Base-by-base conservation (phyloP, 768 basidiomycete genomes). In the Termitomyces sp. region DNA sequence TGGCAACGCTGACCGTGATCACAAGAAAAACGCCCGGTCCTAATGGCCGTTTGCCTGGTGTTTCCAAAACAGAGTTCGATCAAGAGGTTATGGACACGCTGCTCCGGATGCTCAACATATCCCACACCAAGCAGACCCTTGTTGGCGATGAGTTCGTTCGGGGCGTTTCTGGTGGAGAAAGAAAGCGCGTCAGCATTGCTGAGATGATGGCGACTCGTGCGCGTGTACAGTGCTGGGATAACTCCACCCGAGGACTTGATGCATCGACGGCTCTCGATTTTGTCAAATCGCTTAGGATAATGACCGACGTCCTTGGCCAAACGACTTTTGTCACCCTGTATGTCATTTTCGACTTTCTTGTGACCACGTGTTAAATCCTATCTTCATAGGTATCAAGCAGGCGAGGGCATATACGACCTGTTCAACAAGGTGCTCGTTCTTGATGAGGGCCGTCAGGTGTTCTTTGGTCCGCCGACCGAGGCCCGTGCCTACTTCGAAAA, bases 381-480 rank as follows among this genome's bases (percentile, higher is more conserved):
- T 47, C 17, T 57, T 31, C 46, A 20, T 46, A 84, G 83, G 43
- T 91, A 92, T 67, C 90, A 95, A 71, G 93, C 92, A 6, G 88
- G 91, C 62, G 91, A 94, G 72, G 84, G 80, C 56, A 88, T 91
- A 62, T 89, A 89, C 61, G 79, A 86, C 0, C 67, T 89, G 2
- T 96, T 96, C 69, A 94, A 96, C 77, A 94, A 94, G 72, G 91
- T 96, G 38, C 78, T 93, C 66, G 84, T 96, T 36, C 80, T 97
- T 63, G 85, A 91, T 73, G 78, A 89, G 66, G 92, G 94, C 10
- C 88, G 82, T 32, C 88, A 91, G 71, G 88, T 91, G 11, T 96
- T 86, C 79, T 92, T 83, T 67, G 94, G 94, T 34, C 84, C 88
- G 7, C 82, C 86, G 4, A 76, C 81, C 8, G 82, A 88, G 62